These are phyloP conservation scores for Penicillium frequentans DNA, from an alignment of 2,329 filamentous ascomycete species.

Conservation along the genomic window DNA sequence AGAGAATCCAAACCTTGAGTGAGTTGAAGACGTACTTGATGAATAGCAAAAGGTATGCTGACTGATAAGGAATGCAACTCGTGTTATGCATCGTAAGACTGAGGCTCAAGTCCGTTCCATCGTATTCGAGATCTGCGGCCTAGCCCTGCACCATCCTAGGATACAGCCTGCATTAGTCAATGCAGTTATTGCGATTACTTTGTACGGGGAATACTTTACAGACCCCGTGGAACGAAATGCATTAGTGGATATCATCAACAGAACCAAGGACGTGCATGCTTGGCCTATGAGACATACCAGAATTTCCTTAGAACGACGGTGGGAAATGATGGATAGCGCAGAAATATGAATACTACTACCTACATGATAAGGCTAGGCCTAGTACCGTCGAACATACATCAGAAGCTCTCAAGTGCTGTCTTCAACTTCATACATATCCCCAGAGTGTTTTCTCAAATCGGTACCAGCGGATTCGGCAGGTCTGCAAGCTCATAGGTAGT, in stretches of 20 bases:
- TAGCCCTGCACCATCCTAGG: conserved; percentile 12
- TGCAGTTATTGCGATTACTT: conserved; percentile 19
- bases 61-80: conserved; percentile 6
- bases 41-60: not conserved
- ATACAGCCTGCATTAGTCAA: conserved; percentile 22
- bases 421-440: too few relatives aligned
- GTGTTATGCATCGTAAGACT: conserved; percentile 15
- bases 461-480: too few relatives aligned
- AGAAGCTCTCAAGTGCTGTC: too few relatives aligned
- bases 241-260: conserved; percentile 17
- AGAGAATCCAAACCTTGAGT: conserved; percentile 20
- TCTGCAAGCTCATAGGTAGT: not conserved
- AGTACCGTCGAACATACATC: not conserved
- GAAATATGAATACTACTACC: conserved; percentile 7
- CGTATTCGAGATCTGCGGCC: conserved; percentile 21
- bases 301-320: conserved; percentile 5
- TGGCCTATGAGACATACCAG: conserved; percentile 39
- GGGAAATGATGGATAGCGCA: conserved; percentile 54
- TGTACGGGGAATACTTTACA: conserved; percentile 23
- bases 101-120: conserved; percentile 20
- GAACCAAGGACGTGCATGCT: conserved; percentile 16
- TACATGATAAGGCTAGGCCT: too few relatives aligned
- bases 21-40: not conserved
- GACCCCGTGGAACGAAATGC: conserved; percentile 16
- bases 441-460: too few relatives aligned